phyloP scores from a whole-genome alignment of 2,329 filamentous ascomycete species.

The Xylariaceae sp. region DNA sequence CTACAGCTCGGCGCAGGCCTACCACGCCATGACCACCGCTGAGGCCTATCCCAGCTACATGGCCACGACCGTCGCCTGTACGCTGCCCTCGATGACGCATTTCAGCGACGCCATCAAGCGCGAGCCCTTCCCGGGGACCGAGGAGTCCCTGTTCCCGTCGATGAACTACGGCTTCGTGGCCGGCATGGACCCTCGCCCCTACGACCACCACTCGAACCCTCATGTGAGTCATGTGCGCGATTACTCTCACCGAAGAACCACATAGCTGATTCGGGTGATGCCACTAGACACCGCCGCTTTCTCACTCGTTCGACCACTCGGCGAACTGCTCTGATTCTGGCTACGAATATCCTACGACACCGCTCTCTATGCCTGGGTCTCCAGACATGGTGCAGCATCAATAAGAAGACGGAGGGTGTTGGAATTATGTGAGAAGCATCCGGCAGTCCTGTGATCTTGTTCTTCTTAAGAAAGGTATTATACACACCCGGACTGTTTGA shows the following conservation, averaged over 20 bases:
- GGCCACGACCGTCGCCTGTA: conserved; percentile 50
- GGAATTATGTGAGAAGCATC: not conserved
- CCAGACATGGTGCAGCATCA: conserved; percentile 41
- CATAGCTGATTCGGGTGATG: conserved; percentile 48
- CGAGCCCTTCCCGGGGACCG: conserved; percentile 52
- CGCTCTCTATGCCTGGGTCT: conserved; percentile 68
- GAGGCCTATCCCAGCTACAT: conserved; percentile 56
- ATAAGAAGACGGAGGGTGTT: conserved; percentile 3
- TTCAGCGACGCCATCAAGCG: conserved; percentile 64
- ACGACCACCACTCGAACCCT: conserved; percentile 64
- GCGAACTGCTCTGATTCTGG: conserved; percentile 57
- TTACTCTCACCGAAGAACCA: conserved; percentile 35
- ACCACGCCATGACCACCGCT: conserved; percentile 46
- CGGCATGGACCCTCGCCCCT: conserved; percentile 61
- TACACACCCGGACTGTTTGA: too few species aligned
- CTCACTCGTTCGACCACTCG: conserved; percentile 68
- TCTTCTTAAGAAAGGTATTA: not conserved
- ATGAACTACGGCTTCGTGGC: conserved; percentile 64
- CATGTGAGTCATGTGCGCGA: conserved; percentile 65
- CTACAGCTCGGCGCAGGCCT: conserved; percentile 51
- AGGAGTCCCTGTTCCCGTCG: conserved; percentile 60
- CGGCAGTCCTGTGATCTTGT: not conserved
- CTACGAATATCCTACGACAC: conserved; percentile 65
- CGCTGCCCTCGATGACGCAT: conserved; percentile 61
- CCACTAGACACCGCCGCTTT: conserved; percentile 70